A percentile compares a stretch with the other conserved stretches of the same genome.
Evolutionary conservation across 495 filamentous ascomycete genomes (phyloP).

Genomic region (Symbiotaphrina buchneri): DNA sequence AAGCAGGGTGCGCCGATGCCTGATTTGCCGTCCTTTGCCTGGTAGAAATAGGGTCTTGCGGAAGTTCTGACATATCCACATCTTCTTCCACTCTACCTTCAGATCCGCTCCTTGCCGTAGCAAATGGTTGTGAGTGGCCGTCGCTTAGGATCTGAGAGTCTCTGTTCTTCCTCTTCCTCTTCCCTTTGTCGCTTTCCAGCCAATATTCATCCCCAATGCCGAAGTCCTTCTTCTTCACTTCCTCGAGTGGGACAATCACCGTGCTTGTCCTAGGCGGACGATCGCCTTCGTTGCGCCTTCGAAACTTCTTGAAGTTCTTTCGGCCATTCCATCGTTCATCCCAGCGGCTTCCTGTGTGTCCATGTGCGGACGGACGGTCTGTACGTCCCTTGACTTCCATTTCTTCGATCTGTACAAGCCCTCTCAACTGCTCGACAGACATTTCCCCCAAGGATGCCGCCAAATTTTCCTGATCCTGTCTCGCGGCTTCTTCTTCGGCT

Average conservation of each 20-base stretch:
- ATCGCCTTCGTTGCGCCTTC: slow-evolving; percentile 27
- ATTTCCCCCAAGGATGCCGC: slow-evolving; percentile 30
- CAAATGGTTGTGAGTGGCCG: slow-evolving; percentile 3
- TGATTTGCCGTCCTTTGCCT: neutral
- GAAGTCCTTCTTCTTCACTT: slow-evolving; percentile 54
- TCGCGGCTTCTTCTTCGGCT: slow-evolving; percentile 37
- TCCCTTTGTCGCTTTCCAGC: slow-evolving; percentile 25
- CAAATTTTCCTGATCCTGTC: slow-evolving; percentile 33
- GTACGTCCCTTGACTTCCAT: slow-evolving; percentile 31
- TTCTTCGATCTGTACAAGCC: slow-evolving; percentile 57
- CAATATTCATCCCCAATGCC: slow-evolving; percentile 76
- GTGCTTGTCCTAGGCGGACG: slow-evolving; percentile 23
- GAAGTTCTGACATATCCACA: too few species aligned
- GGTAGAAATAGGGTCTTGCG: too few species aligned
- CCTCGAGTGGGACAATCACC: slow-evolving; percentile 61
- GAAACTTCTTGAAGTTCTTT: slow-evolving; percentile 91
- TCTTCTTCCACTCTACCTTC: slow-evolving; percentile 8
- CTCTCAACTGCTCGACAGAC: slow-evolving; percentile 47
- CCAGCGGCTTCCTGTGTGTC: slow-evolving; percentile 44
- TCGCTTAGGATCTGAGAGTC: slow-evolving; percentile 12
- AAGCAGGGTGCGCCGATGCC: slow-evolving; percentile 6
- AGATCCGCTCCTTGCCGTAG: slow-evolving; percentile 9
- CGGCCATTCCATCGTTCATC: slow-evolving; percentile 84
- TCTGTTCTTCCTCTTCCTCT: slow-evolving; percentile 9
- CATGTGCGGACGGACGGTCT: slow-evolving; percentile 8